phyloP scores from a whole-genome alignment of 257 asterid species.

The Ilex asprella region DNA sequence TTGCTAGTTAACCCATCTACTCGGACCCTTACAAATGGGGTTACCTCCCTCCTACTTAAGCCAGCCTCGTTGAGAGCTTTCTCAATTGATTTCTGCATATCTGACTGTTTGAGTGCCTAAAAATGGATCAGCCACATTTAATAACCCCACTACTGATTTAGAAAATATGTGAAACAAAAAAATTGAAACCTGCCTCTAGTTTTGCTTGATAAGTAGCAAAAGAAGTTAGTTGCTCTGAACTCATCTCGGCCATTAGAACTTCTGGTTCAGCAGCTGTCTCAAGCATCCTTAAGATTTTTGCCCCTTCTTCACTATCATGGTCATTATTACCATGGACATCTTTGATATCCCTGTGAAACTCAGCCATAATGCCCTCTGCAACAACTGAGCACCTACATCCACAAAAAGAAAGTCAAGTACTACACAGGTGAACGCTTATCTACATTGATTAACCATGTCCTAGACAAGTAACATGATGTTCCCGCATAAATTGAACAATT shows the following conservation, averaged over 20 bases:
- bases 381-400: constrained; percentile 58
- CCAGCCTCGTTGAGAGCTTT: constrained; percentile 84
- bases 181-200: constrained; percentile 56
- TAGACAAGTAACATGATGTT: no score
- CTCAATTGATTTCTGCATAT: constrained; percentile 59
- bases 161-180: constrained; percentile 11
- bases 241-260: constrained; percentile 95
- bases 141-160: constrained; percentile 9
- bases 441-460: no score
- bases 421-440: not conserved
- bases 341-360: constrained; percentile 47
- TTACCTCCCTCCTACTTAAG: constrained; percentile 62
- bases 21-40: constrained; percentile 80
- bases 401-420: not conserved
- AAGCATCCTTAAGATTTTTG: constrained; percentile 81
- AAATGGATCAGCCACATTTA: constrained; percentile 15
- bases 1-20: constrained; percentile 72
- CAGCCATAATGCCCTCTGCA: constrained; percentile 71
- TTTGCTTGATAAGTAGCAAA: constrained; percentile 74
- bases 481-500: no score
- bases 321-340: constrained; percentile 37
- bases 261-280: constrained; percentile 98
- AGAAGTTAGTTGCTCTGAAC: constrained; percentile 66
- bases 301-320: constrained; percentile 83
- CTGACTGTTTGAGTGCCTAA: constrained; percentile 58